Evolutionary conservation across 2,329 filamentous ascomycete genomes (phyloP).

Genomic region (Helotiales sp.): DNA sequence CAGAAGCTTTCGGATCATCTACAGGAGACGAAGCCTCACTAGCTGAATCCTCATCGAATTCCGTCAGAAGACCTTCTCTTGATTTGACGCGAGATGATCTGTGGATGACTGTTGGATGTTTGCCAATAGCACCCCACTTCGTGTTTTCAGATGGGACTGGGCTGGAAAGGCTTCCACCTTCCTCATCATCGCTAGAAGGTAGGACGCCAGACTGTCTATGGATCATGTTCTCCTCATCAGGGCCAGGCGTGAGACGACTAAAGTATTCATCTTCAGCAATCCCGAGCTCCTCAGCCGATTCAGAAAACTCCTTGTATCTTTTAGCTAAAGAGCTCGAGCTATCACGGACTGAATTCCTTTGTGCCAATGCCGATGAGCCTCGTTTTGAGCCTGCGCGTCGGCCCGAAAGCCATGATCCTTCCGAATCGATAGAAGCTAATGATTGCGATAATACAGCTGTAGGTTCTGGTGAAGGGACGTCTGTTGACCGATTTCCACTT

Average conservation of each 20-base stretch:
- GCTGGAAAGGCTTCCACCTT: constrained; percentile 41
- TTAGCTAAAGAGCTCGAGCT: constrained; percentile 43
- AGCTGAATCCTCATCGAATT: constrained; percentile 27
- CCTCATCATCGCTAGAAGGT: constrained; percentile 59
- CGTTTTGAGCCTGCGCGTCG: constrained; percentile 52
- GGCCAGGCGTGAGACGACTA: constrained; percentile 49
- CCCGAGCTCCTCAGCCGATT: constrained; percentile 65
- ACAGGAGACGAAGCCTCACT: constrained; percentile 19
- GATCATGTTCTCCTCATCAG: constrained; percentile 30
- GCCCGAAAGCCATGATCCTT: constrained; percentile 93
- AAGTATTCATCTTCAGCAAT: constrained; percentile 75
- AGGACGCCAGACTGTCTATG: constrained; percentile 46
- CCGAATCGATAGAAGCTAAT: constrained; percentile 90
- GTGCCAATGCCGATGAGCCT: constrained; percentile 45
- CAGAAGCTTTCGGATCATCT: constrained; percentile 6
- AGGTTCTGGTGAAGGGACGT: constrained; percentile 53
- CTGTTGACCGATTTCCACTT: constrained; percentile 40
- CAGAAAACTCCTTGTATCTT: constrained; percentile 52
- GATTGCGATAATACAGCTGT: constrained; percentile 69
- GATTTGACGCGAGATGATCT: constrained; percentile 57
- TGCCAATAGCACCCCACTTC: constrained; percentile 36
- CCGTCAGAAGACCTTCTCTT: constrained; percentile 51
- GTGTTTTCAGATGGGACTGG: constrained; percentile 28
- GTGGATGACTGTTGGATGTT: constrained; percentile 66
- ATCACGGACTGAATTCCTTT: constrained; percentile 39